A percentile compares a stretch with the other conserved stretches of the same genome.
phyloP scores from a whole-genome alignment of 2,329 filamentous ascomycete species.

The Cryphonectria japonica region DNA sequence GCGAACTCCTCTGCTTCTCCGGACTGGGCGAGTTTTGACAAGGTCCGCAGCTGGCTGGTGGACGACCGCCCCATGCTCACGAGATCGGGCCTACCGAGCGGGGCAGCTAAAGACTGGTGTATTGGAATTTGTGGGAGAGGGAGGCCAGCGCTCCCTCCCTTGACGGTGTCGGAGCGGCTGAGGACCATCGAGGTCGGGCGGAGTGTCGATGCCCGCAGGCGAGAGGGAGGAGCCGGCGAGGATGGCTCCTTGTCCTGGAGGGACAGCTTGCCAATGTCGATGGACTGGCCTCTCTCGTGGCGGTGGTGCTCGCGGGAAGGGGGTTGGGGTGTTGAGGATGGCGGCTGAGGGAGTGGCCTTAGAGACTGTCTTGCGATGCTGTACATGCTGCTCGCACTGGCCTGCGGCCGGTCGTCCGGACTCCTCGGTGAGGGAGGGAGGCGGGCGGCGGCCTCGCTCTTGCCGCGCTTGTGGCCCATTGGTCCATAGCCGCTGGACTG shows the following conservation, averaged over 20 bases:
- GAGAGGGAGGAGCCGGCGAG: constrained; percentile 48
- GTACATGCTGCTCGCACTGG: constrained; percentile 65
- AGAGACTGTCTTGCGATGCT: constrained; percentile 76
- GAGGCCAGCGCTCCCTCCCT: constrained; percentile 40
- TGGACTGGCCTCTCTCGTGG: constrained; percentile 36
- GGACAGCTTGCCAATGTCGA: constrained; percentile 60
- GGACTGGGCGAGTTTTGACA: constrained; percentile 81
- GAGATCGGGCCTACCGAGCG: constrained; percentile 72
- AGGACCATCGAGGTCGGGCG: constrained; percentile 67
- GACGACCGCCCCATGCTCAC: constrained; percentile 84
- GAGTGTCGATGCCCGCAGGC: constrained; percentile 41
- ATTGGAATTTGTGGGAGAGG: constrained; percentile 39
- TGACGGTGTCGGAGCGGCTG: constrained; percentile 59
- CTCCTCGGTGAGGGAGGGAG: constrained; percentile 53
- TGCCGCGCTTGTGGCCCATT: constrained; percentile 70
- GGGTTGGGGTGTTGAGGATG: constrained; percentile 48
- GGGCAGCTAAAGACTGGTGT: constrained; percentile 47
- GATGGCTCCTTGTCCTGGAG: constrained; percentile 49
- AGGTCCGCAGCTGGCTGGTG: constrained; percentile 83
- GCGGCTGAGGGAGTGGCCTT: constrained; percentile 71
- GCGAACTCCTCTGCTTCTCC: constrained; percentile 79
- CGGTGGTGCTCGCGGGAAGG: constrained; percentile 34
- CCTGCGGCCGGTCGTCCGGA: constrained; percentile 40
- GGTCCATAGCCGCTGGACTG: constrained; percentile 64
- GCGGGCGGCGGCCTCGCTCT: constrained; percentile 67